A percentile compares a stretch with the other conserved stretches of the same genome.
phyloP scores from a whole-genome alignment of 176 grass and related monocot species.

The Phragmites australis region DNA sequence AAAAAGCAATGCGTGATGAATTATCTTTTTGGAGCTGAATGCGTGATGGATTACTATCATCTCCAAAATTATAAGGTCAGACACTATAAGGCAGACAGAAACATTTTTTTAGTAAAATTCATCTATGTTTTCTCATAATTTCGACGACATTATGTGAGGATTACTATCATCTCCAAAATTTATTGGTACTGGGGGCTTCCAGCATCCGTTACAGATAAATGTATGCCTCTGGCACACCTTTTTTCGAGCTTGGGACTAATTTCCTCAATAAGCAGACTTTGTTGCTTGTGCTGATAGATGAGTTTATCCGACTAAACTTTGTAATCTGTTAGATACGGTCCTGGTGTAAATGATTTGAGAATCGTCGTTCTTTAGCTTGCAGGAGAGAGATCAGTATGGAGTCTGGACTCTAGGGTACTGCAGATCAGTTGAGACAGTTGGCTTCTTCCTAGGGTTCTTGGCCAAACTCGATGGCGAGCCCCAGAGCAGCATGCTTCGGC shows the following conservation, averaged over 20 bases:
- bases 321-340: slow-evolving; percentile 38
- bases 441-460: background rate
- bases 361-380: slow-evolving; percentile 32
- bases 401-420: background rate
- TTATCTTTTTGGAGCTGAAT: background rate
- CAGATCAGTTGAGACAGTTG: slow-evolving; percentile 24
- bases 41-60: too few relatives aligned
- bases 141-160: slow-evolving; percentile 1
- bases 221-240: background rate
- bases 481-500: background rate
- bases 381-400: slow-evolving; percentile 28
- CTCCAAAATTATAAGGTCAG: too few relatives aligned
- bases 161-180: slow-evolving; percentile 46
- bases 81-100: background rate
- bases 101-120: background rate
- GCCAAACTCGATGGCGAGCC: background rate
- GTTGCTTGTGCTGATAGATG: slow-evolving; percentile 31
- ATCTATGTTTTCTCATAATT: background rate
- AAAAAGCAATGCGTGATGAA: background rate
- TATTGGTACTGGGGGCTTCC: slow-evolving; percentile 41
- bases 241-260: background rate
- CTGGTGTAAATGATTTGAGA: slow-evolving; percentile 10
- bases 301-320: slow-evolving; percentile 19
- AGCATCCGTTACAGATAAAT: slow-evolving; percentile 36
- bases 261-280: background rate